A percentile compares a stretch with the other conserved stretches of the same genome.
These are phyloP conservation scores for Paecilomyces fulvus DNA, from an alignment of 2,329 filamentous ascomycete genomes.

Conservation along the genomic window DNA sequence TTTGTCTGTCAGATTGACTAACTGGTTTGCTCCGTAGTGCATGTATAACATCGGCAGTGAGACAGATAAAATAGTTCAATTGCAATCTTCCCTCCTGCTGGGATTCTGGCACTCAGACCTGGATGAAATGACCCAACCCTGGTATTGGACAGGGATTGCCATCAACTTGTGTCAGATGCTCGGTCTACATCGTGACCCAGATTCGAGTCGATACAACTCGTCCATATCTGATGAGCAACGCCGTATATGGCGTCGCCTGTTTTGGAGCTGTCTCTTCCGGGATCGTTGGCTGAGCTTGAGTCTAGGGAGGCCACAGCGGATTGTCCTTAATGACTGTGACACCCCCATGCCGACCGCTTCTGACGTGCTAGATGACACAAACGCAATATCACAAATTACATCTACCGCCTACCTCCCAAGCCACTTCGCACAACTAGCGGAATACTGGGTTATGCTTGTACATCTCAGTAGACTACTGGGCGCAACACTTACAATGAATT, in stretches of 20 bases:
- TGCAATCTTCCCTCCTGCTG: slow-evolving; percentile 37
- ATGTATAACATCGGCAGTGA: slow-evolving; percentile 24
- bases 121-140: slow-evolving; percentile 35
- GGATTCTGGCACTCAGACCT: slow-evolving; percentile 36
- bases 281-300: slow-evolving; percentile 35
- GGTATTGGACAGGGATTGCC: slow-evolving; percentile 41
- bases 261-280: slow-evolving; percentile 34
- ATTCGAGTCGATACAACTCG: slow-evolving; percentile 8
- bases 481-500: slow-evolving; percentile 15
- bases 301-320: slow-evolving; percentile 33
- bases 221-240: slow-evolving; percentile 14
- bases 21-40: neutral
- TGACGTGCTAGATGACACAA: neutral
- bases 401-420: neutral
- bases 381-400: neutral
- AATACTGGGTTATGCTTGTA: slow-evolving; percentile 15
- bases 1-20: neutral
- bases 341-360: slow-evolving; percentile 16
- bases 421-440: neutral
- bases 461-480: slow-evolving; percentile 18
- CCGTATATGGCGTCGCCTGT: slow-evolving; percentile 30
- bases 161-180: slow-evolving; percentile 36
- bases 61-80: slow-evolving; percentile 30
- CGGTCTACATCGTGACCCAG: slow-evolving; percentile 31
- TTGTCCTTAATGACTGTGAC: slow-evolving; percentile 31